Evolutionary conservation across 768 basidiomycete species (phyloP).

Genomic region (Chalciporus pseudorubinellus): DNA sequence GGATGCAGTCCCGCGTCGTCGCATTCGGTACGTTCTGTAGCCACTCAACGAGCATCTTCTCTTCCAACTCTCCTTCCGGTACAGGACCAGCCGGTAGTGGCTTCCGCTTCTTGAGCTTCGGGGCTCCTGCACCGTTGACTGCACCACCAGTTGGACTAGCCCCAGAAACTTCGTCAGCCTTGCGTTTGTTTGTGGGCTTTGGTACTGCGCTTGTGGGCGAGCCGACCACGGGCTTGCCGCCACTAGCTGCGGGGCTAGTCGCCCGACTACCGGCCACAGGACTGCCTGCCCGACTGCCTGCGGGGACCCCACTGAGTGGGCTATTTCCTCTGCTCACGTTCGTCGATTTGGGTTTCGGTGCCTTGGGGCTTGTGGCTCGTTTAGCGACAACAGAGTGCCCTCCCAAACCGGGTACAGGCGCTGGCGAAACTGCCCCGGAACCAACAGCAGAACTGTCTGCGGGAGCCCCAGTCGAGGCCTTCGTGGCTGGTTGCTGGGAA

Average conservation of each 20-base stretch:
- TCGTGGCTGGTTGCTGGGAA: slow-evolving; percentile 37
- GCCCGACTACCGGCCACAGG: slow-evolving; percentile 40
- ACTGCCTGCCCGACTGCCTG: slow-evolving; percentile 52
- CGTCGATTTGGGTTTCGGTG: slow-evolving; percentile 52
- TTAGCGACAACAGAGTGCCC: slow-evolving; percentile 81
- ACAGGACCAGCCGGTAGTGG: slow-evolving; percentile 35
- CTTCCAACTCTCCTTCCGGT: slow-evolving; percentile 59
- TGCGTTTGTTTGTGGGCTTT: slow-evolving; percentile 56
- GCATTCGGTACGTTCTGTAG: slow-evolving; percentile 64
- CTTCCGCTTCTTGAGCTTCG: slow-evolving; percentile 59
- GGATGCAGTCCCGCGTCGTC: slow-evolving; percentile 77
- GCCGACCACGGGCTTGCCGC: slow-evolving; percentile 20
- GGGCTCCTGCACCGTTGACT: slow-evolving; percentile 24
- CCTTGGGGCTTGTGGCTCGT: slow-evolving; percentile 81
- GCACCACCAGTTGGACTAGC: slow-evolving; percentile 6
- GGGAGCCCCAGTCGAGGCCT: slow-evolving; percentile 33
- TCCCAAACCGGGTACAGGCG: slow-evolving; percentile 52
- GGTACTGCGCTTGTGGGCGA: slow-evolving; percentile 35
- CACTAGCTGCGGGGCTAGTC: slow-evolving; percentile 30
- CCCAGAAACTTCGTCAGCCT: slow-evolving; percentile 43
- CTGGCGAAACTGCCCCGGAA: slow-evolving; percentile 57
- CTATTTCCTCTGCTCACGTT: slow-evolving; percentile 54
- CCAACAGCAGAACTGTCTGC: slow-evolving; percentile 28
- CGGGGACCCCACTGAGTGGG: slow-evolving; percentile 43
- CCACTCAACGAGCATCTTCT: slow-evolving; percentile 72